Evolutionary conservation across 2,329 filamentous ascomycete genomes (phyloP), one percentile per base, ranked within the genome.

Genomic region (Magnaporthales sp.): DNA sequence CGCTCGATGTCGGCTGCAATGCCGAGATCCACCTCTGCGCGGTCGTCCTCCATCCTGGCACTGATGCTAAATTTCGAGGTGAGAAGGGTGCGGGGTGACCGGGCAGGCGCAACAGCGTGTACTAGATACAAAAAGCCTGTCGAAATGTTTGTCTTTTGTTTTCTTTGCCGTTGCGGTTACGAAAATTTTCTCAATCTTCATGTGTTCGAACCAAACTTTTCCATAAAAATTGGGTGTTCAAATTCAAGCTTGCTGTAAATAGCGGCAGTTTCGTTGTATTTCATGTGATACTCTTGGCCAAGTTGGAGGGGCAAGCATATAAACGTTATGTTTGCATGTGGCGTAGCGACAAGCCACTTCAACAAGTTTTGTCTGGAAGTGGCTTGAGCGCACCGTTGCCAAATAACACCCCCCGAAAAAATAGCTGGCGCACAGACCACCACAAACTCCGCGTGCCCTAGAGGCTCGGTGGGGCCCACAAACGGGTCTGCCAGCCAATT

Each of bases 21-120:
- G 67, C 90, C 90, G 30, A 94, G 78, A 73, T 93, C 90, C 32
- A 88, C 85, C 68, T 87, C 81, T 32, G 84, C 86, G 71, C 91
- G 81, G 74, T 94, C 91, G 71, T 91, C 87, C 75, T 94, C 91
- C 91, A 94, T 94, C 19, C 58, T 67, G 19, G 9, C 46, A 22
- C 30, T 27, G 70, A 67, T 70, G 69, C 69, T 70, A 38, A 60
- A 66, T 31, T 54, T 22, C 51, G 65, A 66, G 56, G 22, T 31
- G 19, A 27, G 27, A 31, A 70, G 67, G 60, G 22, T 58, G 56
- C 56, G 56, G 56, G 56, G 56, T 60, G 56, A 60, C 19, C 29
- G 9, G 26, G 56, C 29, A 19, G 26, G 56, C 71, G 72, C 70
- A 70, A 73, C 26, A 29, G 26, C 15, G 13, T 60, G 13, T 60